Base-by-base conservation (phyloP, 805 yeast genomes). In the Ogataea philodendri region DNA sequence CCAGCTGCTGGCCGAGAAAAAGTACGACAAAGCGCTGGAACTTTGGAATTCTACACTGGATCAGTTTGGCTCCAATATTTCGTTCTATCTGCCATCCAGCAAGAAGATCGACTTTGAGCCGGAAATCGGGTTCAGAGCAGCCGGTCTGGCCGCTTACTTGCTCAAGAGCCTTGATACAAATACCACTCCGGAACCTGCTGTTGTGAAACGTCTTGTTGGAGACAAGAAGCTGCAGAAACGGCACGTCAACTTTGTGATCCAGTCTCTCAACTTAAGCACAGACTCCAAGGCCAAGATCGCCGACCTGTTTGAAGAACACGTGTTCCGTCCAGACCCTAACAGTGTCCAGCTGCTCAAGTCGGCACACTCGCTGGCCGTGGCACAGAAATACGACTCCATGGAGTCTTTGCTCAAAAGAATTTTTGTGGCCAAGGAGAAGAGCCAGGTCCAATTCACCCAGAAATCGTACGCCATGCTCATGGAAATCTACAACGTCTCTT, bases 391-490 rank as follows among this genome's bases (percentile, higher is more conserved):
- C 13, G 42, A 40, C 11, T 22, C 22, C 13, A 56, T 59, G 22
- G 25, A 45, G 5, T 19, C 14, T 1, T 36, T 44, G 6, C 38
- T 57, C 13, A 35, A 31, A 5, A 41, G 41, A 5, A 37, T 55
- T 9, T 43, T 51, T n/a, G 32, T 35, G 9, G 45, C 51, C 3
- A 45, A 66, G 5, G 42, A 44, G 9, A 32, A 47, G 7, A 61
- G 59, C 32, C 57, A 59, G 1, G 53, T 42, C 9, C 55, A 65
- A 5, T 52, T 77, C 14, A 54, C 58, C 4, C 73, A 70, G 45
- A 52, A 51, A 6, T 66, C 76, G 0, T 53, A 70, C 31, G 55
- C 62, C 30, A 57, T 61, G 21, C 52, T 72, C 36, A 74, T 78
- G 80, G 54, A 63, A 21, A 66, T 67, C 24, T 75, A 60, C 51